These are phyloP conservation scores for Clausena lansium DNA, from an alignment of 345 rosid genomes.

Conservation along the genomic window DNA sequence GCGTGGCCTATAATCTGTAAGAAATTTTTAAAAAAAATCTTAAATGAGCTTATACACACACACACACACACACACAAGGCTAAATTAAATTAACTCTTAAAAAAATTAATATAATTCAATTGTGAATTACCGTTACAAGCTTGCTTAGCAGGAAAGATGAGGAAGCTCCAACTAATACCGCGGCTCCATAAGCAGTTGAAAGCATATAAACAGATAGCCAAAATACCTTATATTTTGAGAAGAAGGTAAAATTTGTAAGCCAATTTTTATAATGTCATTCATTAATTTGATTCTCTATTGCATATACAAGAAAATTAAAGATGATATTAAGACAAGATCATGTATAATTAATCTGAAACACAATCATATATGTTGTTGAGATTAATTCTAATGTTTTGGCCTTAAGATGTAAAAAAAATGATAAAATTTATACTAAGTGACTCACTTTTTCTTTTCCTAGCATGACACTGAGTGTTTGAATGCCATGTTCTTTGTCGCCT, in stretches of 20 bases:
- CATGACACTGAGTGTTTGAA: constrained; percentile 24
- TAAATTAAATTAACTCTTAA: no score
- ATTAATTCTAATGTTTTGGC: no score
- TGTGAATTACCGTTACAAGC: constrained; percentile 21
- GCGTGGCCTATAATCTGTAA: constrained; percentile 28
- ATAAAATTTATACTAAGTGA: background rate
- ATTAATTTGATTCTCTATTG: no score
- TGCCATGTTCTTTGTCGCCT: constrained; percentile 30
- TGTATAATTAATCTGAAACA: no score
- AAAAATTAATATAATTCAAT: background rate
- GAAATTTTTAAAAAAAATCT: background rate
- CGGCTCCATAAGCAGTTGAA: constrained; percentile 28
- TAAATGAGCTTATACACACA: background rate
- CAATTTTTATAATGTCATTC: background rate
- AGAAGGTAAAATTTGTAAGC: background rate
- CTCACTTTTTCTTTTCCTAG: constrained; percentile 31
- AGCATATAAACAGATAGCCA: constrained; percentile 32
- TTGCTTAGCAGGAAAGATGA: constrained; percentile 17
- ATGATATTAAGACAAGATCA: no score
- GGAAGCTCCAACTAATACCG: constrained; percentile 26
- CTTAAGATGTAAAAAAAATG: no score
- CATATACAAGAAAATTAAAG: no score
- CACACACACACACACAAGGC: background rate
- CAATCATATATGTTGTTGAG: no score
- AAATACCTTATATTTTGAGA: constrained; percentile 13